Evolutionary conservation across 129 eudicot species (phyloP).

Genomic region (Arctium minus): DNA sequence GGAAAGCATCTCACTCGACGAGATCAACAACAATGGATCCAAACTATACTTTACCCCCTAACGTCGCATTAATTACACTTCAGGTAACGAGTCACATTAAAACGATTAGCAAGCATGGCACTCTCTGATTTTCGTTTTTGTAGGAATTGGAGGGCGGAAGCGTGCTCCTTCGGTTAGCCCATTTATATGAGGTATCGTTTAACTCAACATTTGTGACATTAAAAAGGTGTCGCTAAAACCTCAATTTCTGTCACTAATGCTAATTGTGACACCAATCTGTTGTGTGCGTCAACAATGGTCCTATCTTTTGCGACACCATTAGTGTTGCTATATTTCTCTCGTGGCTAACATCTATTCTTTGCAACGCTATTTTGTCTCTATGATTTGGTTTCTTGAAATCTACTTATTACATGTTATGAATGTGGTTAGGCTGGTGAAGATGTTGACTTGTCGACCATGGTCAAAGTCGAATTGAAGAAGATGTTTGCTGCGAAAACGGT

Average conservation of each 20-base stretch:
- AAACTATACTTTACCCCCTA: conserved; percentile 68
- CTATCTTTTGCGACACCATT: background rate
- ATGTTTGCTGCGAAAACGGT: conserved; percentile 70
- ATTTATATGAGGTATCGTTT: conserved; percentile 67
- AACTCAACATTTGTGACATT: background rate
- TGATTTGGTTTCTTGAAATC: background rate
- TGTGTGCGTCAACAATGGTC: background rate
- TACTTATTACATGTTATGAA: conserved; percentile 25
- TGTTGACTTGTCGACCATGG: conserved; percentile 48
- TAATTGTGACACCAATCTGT: background rate
- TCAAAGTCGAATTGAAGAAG: conserved; percentile 71
- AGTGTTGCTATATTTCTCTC: background rate
- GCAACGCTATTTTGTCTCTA: background rate
- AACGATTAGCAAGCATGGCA: background rate
- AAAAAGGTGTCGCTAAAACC: background rate
- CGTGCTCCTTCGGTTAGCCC: conserved; percentile 87
- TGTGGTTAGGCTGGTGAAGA: conserved; percentile 79
- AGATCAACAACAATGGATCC: conserved; percentile 57
- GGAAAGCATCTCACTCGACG: conserved; percentile 59
- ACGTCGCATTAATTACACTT: conserved; percentile 81
- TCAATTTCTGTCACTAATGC: background rate
- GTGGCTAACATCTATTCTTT: background rate
- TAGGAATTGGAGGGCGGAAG: conserved; percentile 74
- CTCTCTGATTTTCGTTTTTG: conserved; percentile 21
- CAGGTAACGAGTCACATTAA: conserved; percentile 44